Evolutionary conservation across 2,329 filamentous ascomycete genomes (phyloP), one percentile per base, ranked within the genome.

Genomic region (Monilinia laxa): DNA sequence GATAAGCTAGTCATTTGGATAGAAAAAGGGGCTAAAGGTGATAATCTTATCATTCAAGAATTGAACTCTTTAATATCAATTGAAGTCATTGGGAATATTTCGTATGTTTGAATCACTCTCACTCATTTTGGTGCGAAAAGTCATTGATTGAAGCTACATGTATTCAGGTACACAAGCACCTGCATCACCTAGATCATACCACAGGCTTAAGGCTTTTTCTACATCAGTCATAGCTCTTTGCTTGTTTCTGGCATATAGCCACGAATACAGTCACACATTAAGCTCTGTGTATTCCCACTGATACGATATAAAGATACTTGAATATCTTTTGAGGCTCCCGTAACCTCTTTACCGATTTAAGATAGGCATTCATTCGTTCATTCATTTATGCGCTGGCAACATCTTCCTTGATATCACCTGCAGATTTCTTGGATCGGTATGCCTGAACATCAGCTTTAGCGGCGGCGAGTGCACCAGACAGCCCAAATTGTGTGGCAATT

Each of bases 401-500:
- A 58, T 40, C 53, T 56, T 64, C 62, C 31, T 54, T 64, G 52
- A 64, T 25, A 35, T 49, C 53, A n/a, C 54, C 63, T 57, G 31
- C 55, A 2, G 63, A 47, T 40, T 52, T 59, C 12, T 28, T 65
- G 45, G 63, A 59, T 57, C 54, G 63, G 45, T 59, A 65, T 53
- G 70, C 69, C 55, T 73, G 72, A 49, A 68, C 63, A 58, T 68
- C 66, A 25, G 66, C 70, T 64, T 76, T 75, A 67, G 71, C 72
- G 58, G 73, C 70, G 66, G 68, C 80, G 53, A 90, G 81, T 68
- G 90, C 89, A 67, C 84, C 89, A 57, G 80, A 78, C 51, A 93
- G 83, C 55, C 82, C 85, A 75, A 84, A 90, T 72, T 92, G 89
- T 53, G 80, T 84, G n/a, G 81, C 74, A 70, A 92, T 84, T 57